Evolutionary conservation across 164 flowering plant species (phyloP).

Genomic region (Tetracentron sinense): DNA sequence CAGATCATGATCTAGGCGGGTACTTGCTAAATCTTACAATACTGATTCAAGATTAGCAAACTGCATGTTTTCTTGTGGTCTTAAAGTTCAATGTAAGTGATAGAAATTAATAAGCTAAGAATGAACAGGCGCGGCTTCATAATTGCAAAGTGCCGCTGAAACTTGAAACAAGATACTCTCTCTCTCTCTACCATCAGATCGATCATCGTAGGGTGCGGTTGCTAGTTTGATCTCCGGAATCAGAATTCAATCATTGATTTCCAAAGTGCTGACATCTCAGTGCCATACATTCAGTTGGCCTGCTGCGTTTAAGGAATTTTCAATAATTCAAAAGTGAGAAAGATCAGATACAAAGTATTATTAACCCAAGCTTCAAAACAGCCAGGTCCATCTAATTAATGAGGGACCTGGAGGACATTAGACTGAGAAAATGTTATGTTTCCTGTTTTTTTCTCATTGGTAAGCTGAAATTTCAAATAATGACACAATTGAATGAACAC

Average conservation of each 20-base stretch:
- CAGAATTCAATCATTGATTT: slow-evolving; percentile 52
- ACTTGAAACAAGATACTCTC: too few relatives aligned
- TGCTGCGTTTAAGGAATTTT: slow-evolving; percentile 25
- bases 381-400: neutral
- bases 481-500: too few relatives aligned
- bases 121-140: slow-evolving; percentile 28
- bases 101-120: too few relatives aligned
- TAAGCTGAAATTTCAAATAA: too few relatives aligned
- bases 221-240: slow-evolving; percentile 36
- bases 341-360: slow-evolving; percentile 21
- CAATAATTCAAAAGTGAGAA: slow-evolving; percentile 22
- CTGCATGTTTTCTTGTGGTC: too few relatives aligned
- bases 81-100: too few relatives aligned
- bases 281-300: slow-evolving; percentile 42
- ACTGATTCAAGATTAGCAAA: too few relatives aligned
- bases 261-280: slow-evolving; percentile 41
- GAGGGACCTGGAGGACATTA: neutral
- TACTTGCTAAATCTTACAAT: too few relatives aligned
- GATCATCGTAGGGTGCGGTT: slow-evolving; percentile 35
- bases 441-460: neutral
- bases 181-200: too few relatives aligned
- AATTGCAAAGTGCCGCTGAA: too few relatives aligned
- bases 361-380: neutral
- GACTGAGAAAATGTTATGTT: neutral
- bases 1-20: too few relatives aligned